Evolutionary conservation across 345 rosid species (phyloP), one percentile per base, ranked within the genome.

Genomic region (Mercurialis annua): DNA sequence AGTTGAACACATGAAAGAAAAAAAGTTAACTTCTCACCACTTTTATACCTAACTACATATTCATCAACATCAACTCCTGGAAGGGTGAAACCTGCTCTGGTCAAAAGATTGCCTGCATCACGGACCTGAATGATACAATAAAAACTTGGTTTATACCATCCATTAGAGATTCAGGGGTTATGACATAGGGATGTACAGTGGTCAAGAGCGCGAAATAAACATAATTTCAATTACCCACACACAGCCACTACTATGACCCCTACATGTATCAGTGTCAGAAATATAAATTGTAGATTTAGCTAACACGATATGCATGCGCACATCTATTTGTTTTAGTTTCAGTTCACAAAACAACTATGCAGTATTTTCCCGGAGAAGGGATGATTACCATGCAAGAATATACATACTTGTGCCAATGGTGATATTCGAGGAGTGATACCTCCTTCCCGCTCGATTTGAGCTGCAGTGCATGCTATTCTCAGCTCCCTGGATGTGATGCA

Each of bases 401-500:
- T 33, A 66, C 84, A 59, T 76, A 85, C 99, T 83, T 94, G 99
- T 50, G 99, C 99, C 77, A 94, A 76, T 73, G 99, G 99, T 43
- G 97, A 94, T 61, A 94, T 16, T 29, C 96, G 82, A 64, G 98
- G 96, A 84, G 97, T 91, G 76, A 94, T 85, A 55, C 99, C 99
- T 54, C 99, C 99, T 84, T 94, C 99, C 17, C 99, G 98, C 81
- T 94, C 99, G 91, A 91, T 87, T 80, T 94, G 99, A 44, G 99
- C 96, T 69, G 91, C 74, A 16, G 99, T 94, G 83, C 99, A 94
- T 24, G 99, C 98, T 85, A 89, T 86, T 77, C 99, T 85, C 65
- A 94, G 73, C 76, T 91, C 98, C 81, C 98, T 91, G 33, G n/a
- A 49, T 15, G 83, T 30, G 54, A 68, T 68, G 49, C 57, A 61